Conservation (phyloP, 306 rosid genomes). For the Prinsepia uniflora region DNA sequence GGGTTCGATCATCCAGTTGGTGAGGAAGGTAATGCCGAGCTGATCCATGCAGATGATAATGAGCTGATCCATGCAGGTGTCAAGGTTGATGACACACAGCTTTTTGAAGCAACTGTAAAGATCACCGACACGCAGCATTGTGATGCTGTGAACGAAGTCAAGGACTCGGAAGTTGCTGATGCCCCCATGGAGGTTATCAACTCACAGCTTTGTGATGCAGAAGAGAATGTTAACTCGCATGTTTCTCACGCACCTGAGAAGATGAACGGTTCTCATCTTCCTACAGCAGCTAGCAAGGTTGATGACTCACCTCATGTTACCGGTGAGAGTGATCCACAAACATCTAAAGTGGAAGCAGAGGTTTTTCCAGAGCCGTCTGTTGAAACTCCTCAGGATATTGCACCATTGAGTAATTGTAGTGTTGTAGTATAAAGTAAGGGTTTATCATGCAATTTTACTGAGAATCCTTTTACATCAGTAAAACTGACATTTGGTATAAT, state of each 20-base stretch:
- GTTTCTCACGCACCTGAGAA: conserved; percentile 22
- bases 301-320: conserved; percentile 32
- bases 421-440: conserved; percentile 52
- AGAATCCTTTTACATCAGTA: conserved; percentile 18
- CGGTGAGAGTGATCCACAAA: conserved; percentile 35
- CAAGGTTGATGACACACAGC: conserved; percentile 26
- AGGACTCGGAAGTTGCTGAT: conserved; percentile 25
- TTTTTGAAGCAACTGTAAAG: conserved; percentile 31
- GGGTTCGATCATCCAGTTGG: conserved; percentile 55
- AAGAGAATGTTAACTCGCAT: conserved; percentile 20
- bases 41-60: conserved; percentile 25
- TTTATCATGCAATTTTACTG: conserved; percentile 37
- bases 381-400: conserved; percentile 56
- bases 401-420: conserved; percentile 62
- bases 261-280: conserved; percentile 21
- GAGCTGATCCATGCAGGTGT: background rate
- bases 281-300: background rate
- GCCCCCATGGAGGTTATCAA: conserved; percentile 26
- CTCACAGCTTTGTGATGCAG: conserved; percentile 24
- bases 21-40: conserved; percentile 38
- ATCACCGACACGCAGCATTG: conserved; percentile 29
- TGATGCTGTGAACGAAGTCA: conserved; percentile 27
- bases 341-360: conserved; percentile 42
- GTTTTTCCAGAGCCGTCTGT: conserved; percentile 54
- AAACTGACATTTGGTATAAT: conserved; percentile 3